phyloP scores from a whole-genome alignment of 1,284 basidiomycete genomes.

The Macrocybe sp. region DNA sequence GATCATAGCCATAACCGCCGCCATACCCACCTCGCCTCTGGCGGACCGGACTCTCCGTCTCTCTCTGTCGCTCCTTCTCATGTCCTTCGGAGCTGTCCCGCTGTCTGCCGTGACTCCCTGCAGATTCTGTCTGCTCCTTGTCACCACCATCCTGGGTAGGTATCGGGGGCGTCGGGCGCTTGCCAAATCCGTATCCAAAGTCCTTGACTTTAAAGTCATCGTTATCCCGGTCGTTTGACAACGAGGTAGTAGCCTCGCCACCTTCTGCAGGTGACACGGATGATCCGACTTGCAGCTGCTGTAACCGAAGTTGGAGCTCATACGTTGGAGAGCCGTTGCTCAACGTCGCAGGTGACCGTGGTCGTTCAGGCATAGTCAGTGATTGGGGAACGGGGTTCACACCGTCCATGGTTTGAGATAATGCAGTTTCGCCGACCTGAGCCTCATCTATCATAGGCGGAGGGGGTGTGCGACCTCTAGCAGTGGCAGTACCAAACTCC shows the following conservation, averaged over 20 bases:
- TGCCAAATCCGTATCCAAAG: constrained; percentile 58
- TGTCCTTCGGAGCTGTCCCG: constrained; percentile 19
- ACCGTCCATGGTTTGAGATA: too few relatives aligned
- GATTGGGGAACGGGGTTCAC: too few relatives aligned
- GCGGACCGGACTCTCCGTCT: constrained; percentile 12
- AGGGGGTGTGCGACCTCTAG: neutral
- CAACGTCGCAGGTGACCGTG: too few relatives aligned
- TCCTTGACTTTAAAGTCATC: constrained; percentile 54
- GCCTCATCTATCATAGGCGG: too few relatives aligned
- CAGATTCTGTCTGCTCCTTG: too few relatives aligned
- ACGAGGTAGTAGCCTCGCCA: neutral
- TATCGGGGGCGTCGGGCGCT: neutral
- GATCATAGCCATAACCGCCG: constrained; percentile 16
- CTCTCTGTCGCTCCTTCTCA: constrained; percentile 10
- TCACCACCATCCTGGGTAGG: too few relatives aligned
- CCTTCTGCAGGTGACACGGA: neutral
- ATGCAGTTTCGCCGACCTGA: too few relatives aligned
- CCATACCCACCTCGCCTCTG: constrained; percentile 21
- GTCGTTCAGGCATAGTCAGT: too few relatives aligned
- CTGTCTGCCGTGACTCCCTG: too few relatives aligned
- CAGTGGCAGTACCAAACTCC: constrained; percentile 51
- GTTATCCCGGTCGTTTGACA: constrained; percentile 8
- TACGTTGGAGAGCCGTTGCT: neutral
- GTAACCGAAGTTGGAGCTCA: constrained; percentile 7
- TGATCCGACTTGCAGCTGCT: constrained; percentile 3